phyloP scores from a whole-genome alignment of 2,329 filamentous ascomycete genomes.

The Rugonectria rugulosa region DNA sequence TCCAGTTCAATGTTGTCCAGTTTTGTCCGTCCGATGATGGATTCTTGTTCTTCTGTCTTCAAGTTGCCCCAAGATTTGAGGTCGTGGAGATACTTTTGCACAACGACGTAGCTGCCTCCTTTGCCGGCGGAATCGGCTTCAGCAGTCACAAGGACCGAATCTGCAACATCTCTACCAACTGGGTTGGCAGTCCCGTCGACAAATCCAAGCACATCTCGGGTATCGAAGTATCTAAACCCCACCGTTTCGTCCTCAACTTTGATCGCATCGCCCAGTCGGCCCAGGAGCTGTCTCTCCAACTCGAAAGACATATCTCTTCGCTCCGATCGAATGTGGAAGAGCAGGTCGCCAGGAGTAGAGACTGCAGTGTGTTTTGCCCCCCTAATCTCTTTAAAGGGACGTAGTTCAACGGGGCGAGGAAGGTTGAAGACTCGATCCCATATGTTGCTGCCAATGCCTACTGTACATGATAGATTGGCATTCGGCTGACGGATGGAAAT shows the following conservation, averaged over 20 bases:
- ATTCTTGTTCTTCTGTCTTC: conserved; percentile 61
- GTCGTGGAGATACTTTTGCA: conserved; percentile 66
- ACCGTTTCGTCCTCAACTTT: conserved; percentile 59
- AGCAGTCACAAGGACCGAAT: conserved; percentile 52
- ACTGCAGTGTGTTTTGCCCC: conserved; percentile 59
- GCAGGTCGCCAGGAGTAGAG: conserved; percentile 63
- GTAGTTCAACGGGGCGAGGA: conserved; percentile 59
- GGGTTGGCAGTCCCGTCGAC: conserved; percentile 69
- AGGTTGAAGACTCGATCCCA: conserved; percentile 57
- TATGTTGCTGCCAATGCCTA: conserved; percentile 59
- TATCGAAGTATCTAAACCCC: conserved; percentile 67
- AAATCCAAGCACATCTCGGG: conserved; percentile 65
- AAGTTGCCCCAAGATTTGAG: conserved; percentile 55
- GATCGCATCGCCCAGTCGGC: conserved; percentile 55
- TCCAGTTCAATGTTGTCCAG: conserved; percentile 64
- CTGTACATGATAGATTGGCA: conserved; percentile 57
- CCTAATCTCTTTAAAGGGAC: conserved; percentile 55
- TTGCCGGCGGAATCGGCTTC: conserved; percentile 47
- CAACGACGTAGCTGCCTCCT: conserved; percentile 65
- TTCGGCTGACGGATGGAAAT: conserved; percentile 58
- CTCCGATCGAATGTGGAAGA: conserved; percentile 66
- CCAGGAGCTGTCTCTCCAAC: conserved; percentile 63
- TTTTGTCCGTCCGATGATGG: conserved; percentile 65
- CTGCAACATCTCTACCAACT: conserved; percentile 51
- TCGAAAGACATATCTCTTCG: conserved; percentile 65